Conservation (phyloP, 768 basidiomycete genomes). For the Stropharia rugosoannulata region DNA sequence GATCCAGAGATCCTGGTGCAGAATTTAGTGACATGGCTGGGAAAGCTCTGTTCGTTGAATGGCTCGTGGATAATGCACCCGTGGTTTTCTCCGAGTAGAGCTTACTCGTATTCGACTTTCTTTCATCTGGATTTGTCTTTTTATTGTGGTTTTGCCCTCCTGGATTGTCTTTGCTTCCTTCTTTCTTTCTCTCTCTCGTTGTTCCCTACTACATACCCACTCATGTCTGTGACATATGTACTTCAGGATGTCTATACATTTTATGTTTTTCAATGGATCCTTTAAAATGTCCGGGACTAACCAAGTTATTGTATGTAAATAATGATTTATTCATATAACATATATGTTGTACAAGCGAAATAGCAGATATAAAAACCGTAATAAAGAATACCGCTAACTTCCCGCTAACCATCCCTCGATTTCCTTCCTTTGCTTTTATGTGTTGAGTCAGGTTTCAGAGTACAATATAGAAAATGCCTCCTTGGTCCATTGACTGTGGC, state of each 20-base stretch:
- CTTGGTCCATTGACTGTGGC: conserved; percentile 69
- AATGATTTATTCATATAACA: neutral
- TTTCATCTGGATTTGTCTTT: conserved; percentile 10
- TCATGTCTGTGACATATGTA: conserved; percentile 8
- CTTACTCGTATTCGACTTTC: neutral
- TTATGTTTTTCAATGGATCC: conserved; percentile 1
- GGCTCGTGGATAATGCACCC: conserved; percentile 89
- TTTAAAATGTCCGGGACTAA: neutral
- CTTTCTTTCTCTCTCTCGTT: conserved; percentile 2
- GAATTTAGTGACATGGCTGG: conserved; percentile 99
- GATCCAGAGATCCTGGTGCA: conserved; percentile 78
- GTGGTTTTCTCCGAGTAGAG: conserved; percentile 39
- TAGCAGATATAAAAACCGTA: neutral
- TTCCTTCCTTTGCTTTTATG: conserved; percentile 37
- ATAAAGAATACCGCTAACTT: neutral
- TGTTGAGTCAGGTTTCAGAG: conserved; percentile 60
- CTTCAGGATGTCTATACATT: conserved; percentile 6
- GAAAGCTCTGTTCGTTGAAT: conserved; percentile 90
- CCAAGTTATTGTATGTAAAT: neutral
- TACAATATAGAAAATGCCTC: conserved; percentile 83
- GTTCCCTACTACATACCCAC: conserved; percentile 6
- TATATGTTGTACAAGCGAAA: neutral
- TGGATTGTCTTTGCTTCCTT: conserved; percentile 7
- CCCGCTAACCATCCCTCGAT: conserved; percentile 16
- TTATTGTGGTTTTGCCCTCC: conserved; percentile 2